Evolutionary conservation across 768 basidiomycete genomes (phyloP).

Genomic region (Cytidiella melzeri): DNA sequence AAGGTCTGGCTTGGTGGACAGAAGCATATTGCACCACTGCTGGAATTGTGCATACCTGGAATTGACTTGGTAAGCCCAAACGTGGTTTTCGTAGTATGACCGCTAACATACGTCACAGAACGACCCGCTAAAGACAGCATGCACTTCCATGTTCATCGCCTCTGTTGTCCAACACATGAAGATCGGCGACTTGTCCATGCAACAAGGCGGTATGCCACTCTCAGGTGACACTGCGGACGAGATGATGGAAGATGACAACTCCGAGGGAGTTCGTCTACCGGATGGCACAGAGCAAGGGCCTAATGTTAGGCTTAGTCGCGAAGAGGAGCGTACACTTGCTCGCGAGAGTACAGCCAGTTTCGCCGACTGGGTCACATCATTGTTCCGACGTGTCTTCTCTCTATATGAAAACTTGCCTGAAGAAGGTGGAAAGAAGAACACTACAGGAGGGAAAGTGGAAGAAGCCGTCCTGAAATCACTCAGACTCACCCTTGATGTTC

Average conservation of each 20-base stretch:
- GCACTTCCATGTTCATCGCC: slow-evolving; percentile 73
- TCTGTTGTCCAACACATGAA: slow-evolving; percentile 70
- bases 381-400: slow-evolving; percentile 72
- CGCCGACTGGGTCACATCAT: slow-evolving; percentile 77
- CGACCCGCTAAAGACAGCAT: slow-evolving; percentile 75
- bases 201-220: slow-evolving; percentile 49
- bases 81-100: background rate
- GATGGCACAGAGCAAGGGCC: slow-evolving; percentile 41
- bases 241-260: slow-evolving; percentile 47
- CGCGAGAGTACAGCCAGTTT: slow-evolving; percentile 76
- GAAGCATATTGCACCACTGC: slow-evolving; percentile 79
- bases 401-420: slow-evolving; percentile 92
- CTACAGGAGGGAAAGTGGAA: slow-evolving; percentile 80
- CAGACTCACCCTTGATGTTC: slow-evolving; percentile 73
- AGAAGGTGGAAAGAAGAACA: slow-evolving; percentile 84
- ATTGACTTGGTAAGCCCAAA: slow-evolving; percentile 67
- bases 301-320: slow-evolving; percentile 40
- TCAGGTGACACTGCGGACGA: slow-evolving; percentile 50
- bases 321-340: slow-evolving; percentile 67
- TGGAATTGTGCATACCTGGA: slow-evolving; percentile 86
- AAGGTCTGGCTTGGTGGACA: slow-evolving; percentile 80
- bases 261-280: slow-evolving; percentile 39
- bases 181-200: slow-evolving; percentile 67
- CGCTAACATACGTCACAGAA: slow-evolving; percentile 39
- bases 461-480: slow-evolving; percentile 72